A percentile compares a stretch with the other conserved stretches of the same genome.
These are phyloP conservation scores for Scenedesmus sp. DNA, from an alignment of 163 green algal species.

Conservation along the genomic window DNA sequence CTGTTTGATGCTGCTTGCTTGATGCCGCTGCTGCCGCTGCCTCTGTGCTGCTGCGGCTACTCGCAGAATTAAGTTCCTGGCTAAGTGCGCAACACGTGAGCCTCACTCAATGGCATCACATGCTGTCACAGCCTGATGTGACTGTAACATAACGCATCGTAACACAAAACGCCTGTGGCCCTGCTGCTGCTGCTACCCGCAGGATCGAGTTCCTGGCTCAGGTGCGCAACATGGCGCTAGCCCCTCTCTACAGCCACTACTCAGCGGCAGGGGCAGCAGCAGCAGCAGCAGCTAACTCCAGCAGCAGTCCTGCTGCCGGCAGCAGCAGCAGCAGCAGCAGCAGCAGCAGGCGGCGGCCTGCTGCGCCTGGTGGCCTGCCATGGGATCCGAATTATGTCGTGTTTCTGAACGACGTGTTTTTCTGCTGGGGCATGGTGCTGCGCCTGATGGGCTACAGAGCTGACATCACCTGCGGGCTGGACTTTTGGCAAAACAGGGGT, in stretches of 20 bases:
- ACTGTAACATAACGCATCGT: no score
- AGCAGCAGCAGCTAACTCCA: background rate
- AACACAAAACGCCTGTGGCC: no score
- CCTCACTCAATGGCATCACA: no score
- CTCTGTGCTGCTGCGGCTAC: conserved; percentile 54
- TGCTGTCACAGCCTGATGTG: no score
- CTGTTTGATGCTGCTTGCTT: no score
- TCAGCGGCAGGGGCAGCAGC: background rate
- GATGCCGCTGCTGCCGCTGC: no score
- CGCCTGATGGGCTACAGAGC: conserved; percentile 67
- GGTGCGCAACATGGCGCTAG: conserved; percentile 43
- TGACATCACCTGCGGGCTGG: conserved; percentile 77
- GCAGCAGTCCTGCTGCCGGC: background rate
- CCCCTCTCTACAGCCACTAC: conserved; percentile 28
- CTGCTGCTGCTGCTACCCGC: conserved; percentile 57
- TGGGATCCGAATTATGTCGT: conserved; percentile 64
- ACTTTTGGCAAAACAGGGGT: conserved; percentile 64
- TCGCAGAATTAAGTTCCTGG: conserved; percentile 61
- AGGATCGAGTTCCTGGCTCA: conserved; percentile 59
- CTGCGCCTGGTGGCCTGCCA: background rate
- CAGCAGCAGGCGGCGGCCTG: background rate
- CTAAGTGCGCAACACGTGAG: conserved; percentile 32
- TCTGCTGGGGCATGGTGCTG: conserved; percentile 68
- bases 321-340: conserved; percentile 4
- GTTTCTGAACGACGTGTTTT: conserved; percentile 84